phyloP scores from a whole-genome alignment of 306 rosid genomes.

The Cicer chorassanicum region DNA sequence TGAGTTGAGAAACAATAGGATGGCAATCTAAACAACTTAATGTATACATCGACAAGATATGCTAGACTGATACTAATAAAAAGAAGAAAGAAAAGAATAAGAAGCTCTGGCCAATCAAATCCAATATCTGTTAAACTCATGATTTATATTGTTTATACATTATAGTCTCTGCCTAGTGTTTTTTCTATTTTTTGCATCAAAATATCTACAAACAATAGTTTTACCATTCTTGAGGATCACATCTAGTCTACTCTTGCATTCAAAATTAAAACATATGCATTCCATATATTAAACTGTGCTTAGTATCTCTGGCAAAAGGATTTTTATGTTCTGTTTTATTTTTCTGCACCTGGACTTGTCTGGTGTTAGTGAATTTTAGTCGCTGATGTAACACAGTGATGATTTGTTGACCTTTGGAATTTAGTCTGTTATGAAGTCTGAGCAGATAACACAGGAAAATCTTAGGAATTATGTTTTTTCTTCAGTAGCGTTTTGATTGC shows the following conservation, averaged over 20 bases:
- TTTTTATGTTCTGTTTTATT: constrained; percentile 17
- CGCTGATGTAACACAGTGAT: background rate
- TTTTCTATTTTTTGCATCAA: background rate
- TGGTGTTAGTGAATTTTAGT: constrained; percentile 12
- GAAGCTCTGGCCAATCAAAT: constrained; percentile 40
- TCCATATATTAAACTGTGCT: constrained; percentile 29
- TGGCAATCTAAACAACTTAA: constrained; percentile 4
- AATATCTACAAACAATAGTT: constrained; percentile 13
- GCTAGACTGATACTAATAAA: constrained; percentile 16
- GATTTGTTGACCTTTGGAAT: constrained; percentile 35
- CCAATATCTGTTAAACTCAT: constrained; percentile 28
- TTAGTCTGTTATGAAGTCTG: background rate
- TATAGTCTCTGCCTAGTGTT: constrained; percentile 37
- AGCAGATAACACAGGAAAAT: constrained; percentile 7
- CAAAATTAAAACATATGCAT: constrained; percentile 25
- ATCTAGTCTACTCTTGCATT: constrained; percentile 7
- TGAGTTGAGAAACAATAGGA: constrained; percentile 24
- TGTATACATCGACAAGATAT: constrained; percentile 24
- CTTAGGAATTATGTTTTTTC: background rate
- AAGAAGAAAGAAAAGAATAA: constrained; percentile 10
- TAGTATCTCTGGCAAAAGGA: constrained; percentile 4
- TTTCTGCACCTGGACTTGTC: constrained; percentile 12
- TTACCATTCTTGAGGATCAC: background rate
- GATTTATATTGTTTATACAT: constrained; percentile 29
- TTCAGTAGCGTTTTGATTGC: constrained; percentile 11